A percentile compares a stretch with the other conserved stretches of the same genome.
These are phyloP conservation scores for Geotrichum carabidarum DNA, from an alignment of 1,139 yeast genomes.

Conservation along the genomic window DNA sequence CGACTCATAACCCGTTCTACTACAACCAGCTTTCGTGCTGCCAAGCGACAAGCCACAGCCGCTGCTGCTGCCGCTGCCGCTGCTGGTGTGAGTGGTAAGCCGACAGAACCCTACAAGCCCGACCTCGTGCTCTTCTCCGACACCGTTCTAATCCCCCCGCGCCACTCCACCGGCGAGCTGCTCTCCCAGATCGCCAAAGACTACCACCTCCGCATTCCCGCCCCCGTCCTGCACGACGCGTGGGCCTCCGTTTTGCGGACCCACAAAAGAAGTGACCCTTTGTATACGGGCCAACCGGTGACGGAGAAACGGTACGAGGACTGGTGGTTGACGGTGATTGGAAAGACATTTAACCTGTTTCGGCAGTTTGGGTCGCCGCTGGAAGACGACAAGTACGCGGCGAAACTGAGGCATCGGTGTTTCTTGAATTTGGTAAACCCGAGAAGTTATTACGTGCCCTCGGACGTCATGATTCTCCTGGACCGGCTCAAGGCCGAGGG, in stretches of 20 bases:
- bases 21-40: background rate
- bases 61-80: too few relatives aligned
- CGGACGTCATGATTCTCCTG: constrained; percentile 21
- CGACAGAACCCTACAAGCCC: constrained; percentile 3
- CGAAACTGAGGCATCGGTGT: constrained; percentile 11
- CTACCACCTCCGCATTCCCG: background rate
- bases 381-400: background rate
- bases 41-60: background rate
- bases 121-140: constrained; percentile 18
- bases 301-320: constrained; percentile 4
- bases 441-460: constrained; percentile 23
- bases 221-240: background rate
- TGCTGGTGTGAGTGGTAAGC: too few relatives aligned
- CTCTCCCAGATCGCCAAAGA: constrained; percentile 10
- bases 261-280: background rate
- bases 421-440: constrained; percentile 21
- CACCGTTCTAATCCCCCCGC: constrained; percentile 8
- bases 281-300: constrained; percentile 3
- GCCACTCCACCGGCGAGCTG: constrained; percentile 12
- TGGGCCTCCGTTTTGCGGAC: background rate
- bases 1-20: background rate
- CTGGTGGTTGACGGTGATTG: constrained; percentile 10
- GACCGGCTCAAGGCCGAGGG: constrained; percentile 19
- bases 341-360: background rate
- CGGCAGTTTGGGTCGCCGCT: background rate